Base-by-base conservation (phyloP, 139 green algal species). In the Desmodesmus armatus region DNA sequence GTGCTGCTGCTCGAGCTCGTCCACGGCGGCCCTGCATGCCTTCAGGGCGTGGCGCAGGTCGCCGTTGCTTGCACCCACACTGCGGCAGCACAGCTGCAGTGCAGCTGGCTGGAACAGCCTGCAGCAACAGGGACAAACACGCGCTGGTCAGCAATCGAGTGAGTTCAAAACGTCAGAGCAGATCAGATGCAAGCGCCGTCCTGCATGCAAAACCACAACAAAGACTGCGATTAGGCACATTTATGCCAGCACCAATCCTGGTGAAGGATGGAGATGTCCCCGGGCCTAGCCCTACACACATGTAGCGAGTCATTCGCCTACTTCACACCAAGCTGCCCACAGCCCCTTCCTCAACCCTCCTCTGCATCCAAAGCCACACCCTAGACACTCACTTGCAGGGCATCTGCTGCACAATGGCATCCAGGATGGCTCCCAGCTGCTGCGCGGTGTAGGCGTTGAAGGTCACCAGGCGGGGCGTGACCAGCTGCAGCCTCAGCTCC, bases 361-460 rank as follows among this genome's bases (percentile, higher is more conserved):
- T n/a, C n/a, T n/a, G n/a, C n/a, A n/a, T n/a, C n/a, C n/a, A n/a
- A n/a, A n/a, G n/a, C n/a, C n/a, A n/a, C n/a, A n/a, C n/a, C n/a
- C n/a, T n/a, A n/a, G n/a, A 3, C 31, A 44, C 79, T 78, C 39
- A 79, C 80, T 69, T 86, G 39, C 33, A 40, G 3, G 73, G 73
- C 25, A 83, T 43, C 33, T 53, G 5, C n/a, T 69, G 43, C 31
- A 83, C 3, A 44, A 43, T 75, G 3, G 39, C 19, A 0, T 27
- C 35, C n/a, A 81, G 44, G 25, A 80, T 80, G 44, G 7, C 9
- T 17, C 23, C 6, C 49, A 91, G 78, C 87, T 92, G 88, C n/a
- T 69, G 58, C 21, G 86, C 37, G 39, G 44, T 85, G 85, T 94
- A 94, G 21, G 88, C 88, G 4, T 85, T 85, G 91, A 94, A 94